Percentiles rank a stretch among this genome's conserved stretches.
Evolutionary conservation across 257 asterid genomes (phyloP).

Genomic region (Gardenia jasminoides): DNA sequence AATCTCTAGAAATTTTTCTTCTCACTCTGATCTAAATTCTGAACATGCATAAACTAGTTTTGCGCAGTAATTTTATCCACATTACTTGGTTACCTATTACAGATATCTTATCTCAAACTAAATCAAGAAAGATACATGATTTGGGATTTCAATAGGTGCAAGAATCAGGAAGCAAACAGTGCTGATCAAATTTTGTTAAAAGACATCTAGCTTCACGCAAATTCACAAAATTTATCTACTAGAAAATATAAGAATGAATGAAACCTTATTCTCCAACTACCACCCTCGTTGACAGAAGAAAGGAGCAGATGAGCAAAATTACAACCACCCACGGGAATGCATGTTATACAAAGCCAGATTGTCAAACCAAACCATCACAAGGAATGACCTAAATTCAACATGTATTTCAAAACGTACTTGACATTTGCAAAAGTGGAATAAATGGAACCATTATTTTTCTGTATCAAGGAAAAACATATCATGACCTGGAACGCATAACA

Average conservation of each 20-base stretch:
- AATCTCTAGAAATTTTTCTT: neutral
- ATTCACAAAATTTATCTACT: neutral
- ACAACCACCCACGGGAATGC: neutral
- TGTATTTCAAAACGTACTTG: too few species aligned
- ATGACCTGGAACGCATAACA: neutral
- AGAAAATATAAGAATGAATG: neutral
- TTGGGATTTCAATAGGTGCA: neutral
- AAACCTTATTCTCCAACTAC: neutral
- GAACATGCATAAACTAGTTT: neutral
- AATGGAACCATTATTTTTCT: neutral
- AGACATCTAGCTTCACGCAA: neutral
- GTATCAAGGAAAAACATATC: neutral
- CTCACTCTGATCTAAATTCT: neutral
- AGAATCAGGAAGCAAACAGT: conserved; percentile 1
- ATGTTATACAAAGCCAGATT: neutral
- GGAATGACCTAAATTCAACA: neutral
- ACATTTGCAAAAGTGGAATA: neutral
- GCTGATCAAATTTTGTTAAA: neutral
- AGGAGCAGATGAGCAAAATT: neutral
- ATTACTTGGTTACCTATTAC: neutral
- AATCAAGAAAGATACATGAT: neutral
- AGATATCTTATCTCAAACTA: neutral
- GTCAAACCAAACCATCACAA: neutral
- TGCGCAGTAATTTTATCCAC: neutral
- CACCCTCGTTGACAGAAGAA: neutral